These are phyloP conservation scores for Lactarius hengduanensis DNA, from an alignment of 768 basidiomycete genomes.

Conservation along the genomic window DNA sequence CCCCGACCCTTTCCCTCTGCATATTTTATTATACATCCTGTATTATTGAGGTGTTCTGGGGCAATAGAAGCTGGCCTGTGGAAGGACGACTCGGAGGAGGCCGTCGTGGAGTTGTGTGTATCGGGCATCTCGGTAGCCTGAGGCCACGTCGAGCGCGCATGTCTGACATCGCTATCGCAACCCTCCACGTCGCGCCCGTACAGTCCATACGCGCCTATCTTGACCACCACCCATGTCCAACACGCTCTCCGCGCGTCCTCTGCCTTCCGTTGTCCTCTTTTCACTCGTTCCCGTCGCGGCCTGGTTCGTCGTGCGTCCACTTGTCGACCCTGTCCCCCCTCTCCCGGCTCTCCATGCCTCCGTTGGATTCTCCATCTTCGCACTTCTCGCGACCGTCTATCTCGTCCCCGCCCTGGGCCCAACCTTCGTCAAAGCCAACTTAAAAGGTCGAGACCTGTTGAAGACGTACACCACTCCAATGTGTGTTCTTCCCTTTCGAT, in stretches of 20 bases:
- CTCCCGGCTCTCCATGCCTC: constrained; percentile 75
- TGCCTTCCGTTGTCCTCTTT: constrained; percentile 44
- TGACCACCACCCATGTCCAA: constrained; percentile 22
- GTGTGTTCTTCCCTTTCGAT: constrained; percentile 41
- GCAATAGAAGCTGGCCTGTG: constrained; percentile 7
- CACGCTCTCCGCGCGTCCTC: constrained; percentile 19
- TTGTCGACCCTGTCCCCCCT: constrained; percentile 65
- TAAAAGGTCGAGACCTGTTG: constrained; percentile 84
- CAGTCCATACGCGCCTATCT: background rate
- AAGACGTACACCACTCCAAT: constrained; percentile 76
- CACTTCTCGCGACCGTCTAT: constrained; percentile 71
- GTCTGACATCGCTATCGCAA: constrained; percentile 3
- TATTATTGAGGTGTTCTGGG: constrained; percentile 21
- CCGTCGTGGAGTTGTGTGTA: constrained; percentile 19
- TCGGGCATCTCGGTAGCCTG: constrained; percentile 17
- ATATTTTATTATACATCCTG: constrained; percentile 48
- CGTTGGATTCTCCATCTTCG: constrained; percentile 80
- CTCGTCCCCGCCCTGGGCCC: constrained; percentile 83
- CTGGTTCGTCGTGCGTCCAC: constrained; percentile 73
- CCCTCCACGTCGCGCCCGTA: background rate
- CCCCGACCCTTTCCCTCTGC: constrained; percentile 55
- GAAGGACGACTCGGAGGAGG: constrained; percentile 6
- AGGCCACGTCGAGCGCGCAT: constrained; percentile 9
- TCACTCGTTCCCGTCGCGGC: constrained; percentile 63
- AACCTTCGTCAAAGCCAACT: constrained; percentile 73